phyloP scores from a whole-genome alignment of 768 basidiomycete genomes.

The Harrya chromipes region DNA sequence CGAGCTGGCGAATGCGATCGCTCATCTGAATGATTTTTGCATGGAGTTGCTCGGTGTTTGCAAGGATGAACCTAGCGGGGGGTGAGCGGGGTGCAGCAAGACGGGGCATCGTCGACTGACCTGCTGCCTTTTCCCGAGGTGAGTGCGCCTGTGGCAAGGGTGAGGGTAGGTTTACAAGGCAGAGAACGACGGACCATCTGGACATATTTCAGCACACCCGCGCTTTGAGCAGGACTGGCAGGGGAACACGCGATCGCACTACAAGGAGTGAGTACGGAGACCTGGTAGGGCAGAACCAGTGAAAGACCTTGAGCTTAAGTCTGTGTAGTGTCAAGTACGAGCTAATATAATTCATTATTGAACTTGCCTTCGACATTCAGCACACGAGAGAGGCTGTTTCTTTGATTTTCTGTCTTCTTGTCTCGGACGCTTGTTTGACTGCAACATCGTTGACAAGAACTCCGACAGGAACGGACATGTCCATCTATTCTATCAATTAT shows the following conservation, averaged over 20 bases:
- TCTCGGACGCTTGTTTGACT: conserved; percentile 43
- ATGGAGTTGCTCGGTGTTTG: conserved; percentile 64
- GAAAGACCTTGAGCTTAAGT: conserved; percentile 56
- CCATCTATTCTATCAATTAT: conserved; percentile 22
- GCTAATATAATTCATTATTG: not conserved
- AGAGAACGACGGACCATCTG: conserved; percentile 42
- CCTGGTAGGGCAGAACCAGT: not conserved
- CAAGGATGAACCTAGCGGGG: conserved; percentile 56
- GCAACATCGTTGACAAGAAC: conserved; percentile 17
- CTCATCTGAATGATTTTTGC: conserved; percentile 59
- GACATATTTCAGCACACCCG: conserved; percentile 61
- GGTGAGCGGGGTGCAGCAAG: conserved; percentile 6
- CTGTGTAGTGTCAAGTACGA: conserved; percentile 1
- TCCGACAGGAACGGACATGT: conserved; percentile 27
- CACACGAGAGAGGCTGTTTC: conserved; percentile 54
- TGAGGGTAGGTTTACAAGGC: not conserved
- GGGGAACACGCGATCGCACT: conserved; percentile 67
- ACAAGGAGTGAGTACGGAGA: conserved; percentile 4
- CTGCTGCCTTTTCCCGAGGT: conserved; percentile 64
- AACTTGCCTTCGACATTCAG: conserved; percentile 58
- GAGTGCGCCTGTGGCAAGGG: conserved; percentile 43
- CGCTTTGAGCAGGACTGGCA: conserved; percentile 67
- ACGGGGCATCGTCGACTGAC: conserved; percentile 29
- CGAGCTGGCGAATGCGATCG: conserved; percentile 61
- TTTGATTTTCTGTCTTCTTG: conserved; percentile 32